phyloP scores from a whole-genome alignment of 768 basidiomycete species.

The Mycena galopus region DNA sequence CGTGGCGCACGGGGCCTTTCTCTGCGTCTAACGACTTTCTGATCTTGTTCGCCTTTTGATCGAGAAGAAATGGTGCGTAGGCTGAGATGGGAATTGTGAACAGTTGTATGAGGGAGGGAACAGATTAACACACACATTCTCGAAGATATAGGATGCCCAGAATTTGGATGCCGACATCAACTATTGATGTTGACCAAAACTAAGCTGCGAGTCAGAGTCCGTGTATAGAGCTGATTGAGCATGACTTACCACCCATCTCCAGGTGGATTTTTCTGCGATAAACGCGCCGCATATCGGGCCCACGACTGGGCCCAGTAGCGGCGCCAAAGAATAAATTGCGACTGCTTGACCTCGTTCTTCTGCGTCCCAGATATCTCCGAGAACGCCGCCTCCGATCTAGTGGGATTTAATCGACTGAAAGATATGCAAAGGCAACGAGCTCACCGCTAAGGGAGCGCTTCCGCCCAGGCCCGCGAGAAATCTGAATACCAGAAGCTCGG shows the following conservation, averaged over 20 bases:
- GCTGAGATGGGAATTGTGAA: constrained; percentile 47
- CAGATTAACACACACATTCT: constrained; percentile 64
- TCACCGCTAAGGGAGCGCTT: constrained; percentile 75
- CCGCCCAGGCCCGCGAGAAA: constrained; percentile 81
- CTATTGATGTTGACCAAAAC: constrained; percentile 77
- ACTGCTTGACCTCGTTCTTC: constrained; percentile 76
- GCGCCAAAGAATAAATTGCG: constrained; percentile 74
- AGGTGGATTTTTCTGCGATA: constrained; percentile 27
- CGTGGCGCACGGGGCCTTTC: constrained; percentile 51
- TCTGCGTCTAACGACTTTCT: constrained; percentile 60
- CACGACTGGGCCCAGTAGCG: constrained; percentile 73
- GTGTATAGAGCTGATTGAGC: too few relatives aligned
- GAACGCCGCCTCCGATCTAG: constrained; percentile 72
- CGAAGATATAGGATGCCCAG: constrained; percentile 68
- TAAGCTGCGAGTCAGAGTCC: background rate
- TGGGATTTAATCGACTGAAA: background rate
- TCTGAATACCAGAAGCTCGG: constrained; percentile 75
- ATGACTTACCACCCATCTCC: constrained; percentile 32
- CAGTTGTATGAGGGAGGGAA: constrained; percentile 18
- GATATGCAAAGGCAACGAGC: constrained; percentile 49
- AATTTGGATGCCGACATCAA: constrained; percentile 66
- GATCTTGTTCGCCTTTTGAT: constrained; percentile 65
- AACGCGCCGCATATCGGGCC: constrained; percentile 73
- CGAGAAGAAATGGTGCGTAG: constrained; percentile 58
- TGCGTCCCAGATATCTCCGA: constrained; percentile 71